Conservation (phyloP, 495 filamentous ascomycete species). For the Platismatia glauca region DNA sequence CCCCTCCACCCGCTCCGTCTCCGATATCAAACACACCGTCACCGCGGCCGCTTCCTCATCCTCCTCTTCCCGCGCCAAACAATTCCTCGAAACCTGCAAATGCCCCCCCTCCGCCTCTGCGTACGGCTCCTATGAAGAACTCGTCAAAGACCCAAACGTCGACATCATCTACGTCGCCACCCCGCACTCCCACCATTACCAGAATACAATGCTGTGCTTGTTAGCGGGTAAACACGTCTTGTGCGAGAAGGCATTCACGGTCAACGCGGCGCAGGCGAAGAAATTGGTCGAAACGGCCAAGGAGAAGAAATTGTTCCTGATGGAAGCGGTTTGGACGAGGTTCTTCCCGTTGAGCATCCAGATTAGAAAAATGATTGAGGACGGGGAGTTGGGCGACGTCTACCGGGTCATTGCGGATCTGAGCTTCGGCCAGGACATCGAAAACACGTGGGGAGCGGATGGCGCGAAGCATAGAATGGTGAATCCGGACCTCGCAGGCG, state of each 20-base stretch:
- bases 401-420: slow-evolving; percentile 68
- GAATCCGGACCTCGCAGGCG: slow-evolving; percentile 78
- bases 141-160: slow-evolving; percentile 66
- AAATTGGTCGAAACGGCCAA: slow-evolving; percentile 65
- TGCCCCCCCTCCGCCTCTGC: slow-evolving; percentile 57
- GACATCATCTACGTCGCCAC: slow-evolving; percentile 92
- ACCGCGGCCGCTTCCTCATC: slow-evolving; percentile 76
- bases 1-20: slow-evolving; percentile 59
- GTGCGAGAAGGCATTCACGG: slow-evolving; percentile 89
- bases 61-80: slow-evolving; percentile 53
- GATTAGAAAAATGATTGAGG: slow-evolving; percentile 58
- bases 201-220: slow-evolving; percentile 74
- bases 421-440: slow-evolving; percentile 43
- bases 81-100: slow-evolving; percentile 61
- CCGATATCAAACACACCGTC: slow-evolving; percentile 69
- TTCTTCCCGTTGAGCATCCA: slow-evolving; percentile 79
- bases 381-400: slow-evolving; percentile 66
- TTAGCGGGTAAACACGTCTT: slow-evolving; percentile 81
- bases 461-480: slow-evolving; percentile 67
- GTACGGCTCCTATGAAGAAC: slow-evolving; percentile 72
- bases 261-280: slow-evolving; percentile 72
- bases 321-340: slow-evolving; percentile 95
- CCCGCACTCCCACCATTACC: slow-evolving; percentile 92
- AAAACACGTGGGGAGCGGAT: slow-evolving; percentile 36
- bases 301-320: slow-evolving; percentile 79